Conservation (phyloP, 257 asterid species). For the Fraxinus pennsylvanica region DNA sequence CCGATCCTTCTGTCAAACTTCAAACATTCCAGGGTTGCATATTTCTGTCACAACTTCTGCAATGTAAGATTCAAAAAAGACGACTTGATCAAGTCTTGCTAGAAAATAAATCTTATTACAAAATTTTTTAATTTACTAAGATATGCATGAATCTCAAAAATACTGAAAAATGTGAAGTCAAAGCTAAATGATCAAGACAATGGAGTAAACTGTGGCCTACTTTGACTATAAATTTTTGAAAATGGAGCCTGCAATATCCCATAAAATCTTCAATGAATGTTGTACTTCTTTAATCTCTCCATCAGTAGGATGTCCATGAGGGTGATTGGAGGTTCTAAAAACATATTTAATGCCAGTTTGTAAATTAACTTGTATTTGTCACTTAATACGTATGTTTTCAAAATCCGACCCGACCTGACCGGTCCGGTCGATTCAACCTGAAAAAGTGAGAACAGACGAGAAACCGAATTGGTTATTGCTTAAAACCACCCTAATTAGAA, state of each 20-base stretch:
- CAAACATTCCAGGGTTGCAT: background rate
- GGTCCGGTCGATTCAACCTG: too few relatives aligned
- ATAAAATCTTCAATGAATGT: background rate
- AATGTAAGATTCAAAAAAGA: background rate
- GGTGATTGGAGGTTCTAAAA: background rate
- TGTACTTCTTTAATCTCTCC: background rate
- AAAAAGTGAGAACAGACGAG: too few relatives aligned
- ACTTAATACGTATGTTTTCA: too few relatives aligned
- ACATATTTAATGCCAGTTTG: background rate
- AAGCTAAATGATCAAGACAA: background rate
- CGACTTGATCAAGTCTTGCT: background rate
- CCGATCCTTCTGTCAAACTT: background rate
- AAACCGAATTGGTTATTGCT: too few relatives aligned
- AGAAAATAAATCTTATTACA: background rate
- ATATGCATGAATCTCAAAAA: background rate
- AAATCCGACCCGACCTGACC: too few relatives aligned
- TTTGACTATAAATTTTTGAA: background rate
- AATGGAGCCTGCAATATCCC: background rate
- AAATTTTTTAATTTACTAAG: background rate
- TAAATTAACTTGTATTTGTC: background rate
- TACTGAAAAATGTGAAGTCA: background rate
- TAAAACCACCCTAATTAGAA: too few relatives aligned
- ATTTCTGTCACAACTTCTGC: background rate
- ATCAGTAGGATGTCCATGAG: background rate
- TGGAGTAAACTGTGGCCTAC: background rate